Evolutionary conservation across 129 eudicot species (phyloP).

Genomic region (Tagetes erecta): DNA sequence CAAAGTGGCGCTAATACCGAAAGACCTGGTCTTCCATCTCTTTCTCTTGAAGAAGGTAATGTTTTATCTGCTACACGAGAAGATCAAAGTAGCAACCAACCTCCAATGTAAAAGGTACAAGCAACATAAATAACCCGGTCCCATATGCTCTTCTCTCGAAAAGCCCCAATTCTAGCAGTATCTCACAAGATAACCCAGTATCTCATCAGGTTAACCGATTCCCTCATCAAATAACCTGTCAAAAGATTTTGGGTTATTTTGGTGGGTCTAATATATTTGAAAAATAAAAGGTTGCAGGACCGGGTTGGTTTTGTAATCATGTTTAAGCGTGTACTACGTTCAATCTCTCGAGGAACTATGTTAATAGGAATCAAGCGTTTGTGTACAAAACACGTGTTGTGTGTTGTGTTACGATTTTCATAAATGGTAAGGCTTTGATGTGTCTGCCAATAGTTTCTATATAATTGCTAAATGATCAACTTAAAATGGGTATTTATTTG

Average conservation of each 20-base stretch:
- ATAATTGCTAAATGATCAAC: background rate
- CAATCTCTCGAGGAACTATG: background rate
- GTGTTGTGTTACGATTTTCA: background rate
- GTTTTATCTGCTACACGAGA: conserved; percentile 23
- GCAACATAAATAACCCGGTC: background rate
- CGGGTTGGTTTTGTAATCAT: background rate
- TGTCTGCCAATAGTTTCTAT: background rate
- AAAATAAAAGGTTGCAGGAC: background rate
- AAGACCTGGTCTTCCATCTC: conserved; percentile 19
- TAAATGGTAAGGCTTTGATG: background rate
- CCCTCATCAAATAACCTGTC: background rate
- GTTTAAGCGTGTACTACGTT: background rate
- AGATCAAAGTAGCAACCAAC: conserved; percentile 29
- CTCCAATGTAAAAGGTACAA: conserved; percentile 23
- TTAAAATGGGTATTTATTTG: background rate
- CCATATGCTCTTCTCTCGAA: background rate
- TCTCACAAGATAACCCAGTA: background rate
- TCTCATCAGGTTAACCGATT: background rate
- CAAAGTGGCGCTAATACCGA: conserved; percentile 10
- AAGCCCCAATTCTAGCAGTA: background rate
- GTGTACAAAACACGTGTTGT: background rate
- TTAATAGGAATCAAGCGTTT: background rate
- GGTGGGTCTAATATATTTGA: background rate
- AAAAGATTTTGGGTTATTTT: background rate
- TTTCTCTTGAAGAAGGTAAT: conserved; percentile 29